Base-by-base conservation (phyloP, 202 grass and related monocot genomes). In the Digitaria exilis region DNA sequence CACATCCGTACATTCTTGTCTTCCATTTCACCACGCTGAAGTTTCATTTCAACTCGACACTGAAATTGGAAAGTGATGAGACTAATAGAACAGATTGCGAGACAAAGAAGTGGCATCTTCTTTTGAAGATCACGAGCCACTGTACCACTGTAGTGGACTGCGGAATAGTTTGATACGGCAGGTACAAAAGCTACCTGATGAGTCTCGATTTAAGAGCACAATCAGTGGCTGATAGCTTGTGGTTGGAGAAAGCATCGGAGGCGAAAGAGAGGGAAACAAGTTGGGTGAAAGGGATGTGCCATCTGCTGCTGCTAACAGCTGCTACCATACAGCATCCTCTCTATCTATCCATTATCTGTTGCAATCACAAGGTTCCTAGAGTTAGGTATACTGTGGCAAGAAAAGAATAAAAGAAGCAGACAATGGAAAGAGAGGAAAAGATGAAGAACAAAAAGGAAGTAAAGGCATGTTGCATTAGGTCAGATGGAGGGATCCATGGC, bases 201-300 rank as follows among this genome's bases (percentile, higher is more conserved):
- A 46, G 67, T 43, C 21, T 13, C 4, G 4, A 16, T 5, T 1
- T 44, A 43, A 25, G 58, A 65, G 52, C 59, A 32, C 76, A 30
- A 71, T 30, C 35, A 32, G 34, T 54, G 56, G 65, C 31, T 17
- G 22, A 21, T 80, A 63, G 75, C 65, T 55, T 86, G 68, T 57
- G 59, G 84, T 57, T 75, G 48, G 64, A 73, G 69, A 80, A 59
- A 67, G 84, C 77, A 80, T 70, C 73, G 0, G 12, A 24, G 19
- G 31, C 6, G 46, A 65, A 79, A 69, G 29, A 19, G 6, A 45
- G 1, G 3, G n/a, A n/a, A n/a, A 29, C 65, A 72, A 65, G 66
- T 79, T 29, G 83, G 54, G 54, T 45, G 84, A 86, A 46, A 80
- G 9, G 8, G 68, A 74, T 24, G 37, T 59, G 21, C 10, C 49